These are phyloP conservation scores for Arabidopsis thaliana DNA, from an alignment of 345 rosid species.

Conservation along the genomic window TAIR10.1 NC_003076.8:26885501-26886000, in stretches of 20 bases:
- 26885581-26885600: slow-evolving; percentile 72
- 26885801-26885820: background rate
- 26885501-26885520: slow-evolving; percentile 51
- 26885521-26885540: slow-evolving; percentile 44
- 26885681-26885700: slow-evolving; percentile 94
- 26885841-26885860: slow-evolving; percentile 82
- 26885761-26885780: background rate
- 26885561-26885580: slow-evolving; percentile 98
- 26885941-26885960: slow-evolving; percentile 89
- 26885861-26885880: slow-evolving; percentile 78
- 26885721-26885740: background rate
- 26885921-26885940: slow-evolving; percentile 75
- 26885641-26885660: slow-evolving; percentile 86
- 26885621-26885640: slow-evolving; percentile 85
- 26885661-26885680: slow-evolving; percentile 95
- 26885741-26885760: background rate
- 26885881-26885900: slow-evolving; percentile 85
- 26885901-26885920: slow-evolving; percentile 93
- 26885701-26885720: slow-evolving; percentile 52
- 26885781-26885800: background rate
- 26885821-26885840: slow-evolving; percentile 83
- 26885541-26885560: slow-evolving; percentile 62
- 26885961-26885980: slow-evolving; percentile 85
- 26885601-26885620: slow-evolving; percentile 86
- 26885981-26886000: slow-evolving; percentile 93